Conservation (phyloP, 2,329 filamentous ascomycete species). For the Clonostachys sp. region DNA sequence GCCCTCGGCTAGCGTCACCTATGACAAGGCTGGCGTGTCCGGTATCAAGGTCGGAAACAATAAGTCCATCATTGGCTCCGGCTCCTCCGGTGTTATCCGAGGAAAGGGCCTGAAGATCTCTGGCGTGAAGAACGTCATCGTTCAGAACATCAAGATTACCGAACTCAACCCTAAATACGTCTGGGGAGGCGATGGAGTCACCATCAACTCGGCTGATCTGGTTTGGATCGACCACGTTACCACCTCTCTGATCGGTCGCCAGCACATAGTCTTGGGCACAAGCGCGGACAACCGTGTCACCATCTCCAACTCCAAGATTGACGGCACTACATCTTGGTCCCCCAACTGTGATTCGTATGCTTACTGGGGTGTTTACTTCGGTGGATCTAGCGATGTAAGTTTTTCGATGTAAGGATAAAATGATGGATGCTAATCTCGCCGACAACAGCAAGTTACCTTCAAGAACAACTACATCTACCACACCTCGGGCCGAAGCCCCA, state of each 20-base stretch:
- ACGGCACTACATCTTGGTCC: conserved; percentile 39
- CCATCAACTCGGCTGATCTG: conserved; percentile 37
- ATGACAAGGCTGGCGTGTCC: conserved; percentile 15
- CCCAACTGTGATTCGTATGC: conserved; percentile 20
- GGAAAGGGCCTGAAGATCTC: conserved; percentile 51
- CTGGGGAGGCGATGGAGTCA: conserved; percentile 56
- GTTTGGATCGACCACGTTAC: conserved; percentile 51
- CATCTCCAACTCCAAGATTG: conserved; percentile 56
- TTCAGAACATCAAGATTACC: conserved; percentile 54
- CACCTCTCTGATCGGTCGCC: conserved; percentile 4
- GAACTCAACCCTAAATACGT: conserved; percentile 53
- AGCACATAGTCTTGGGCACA: neutral
- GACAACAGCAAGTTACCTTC: conserved; percentile 48
- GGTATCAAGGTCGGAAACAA: conserved; percentile 50
- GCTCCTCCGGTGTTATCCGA: conserved; percentile 47
- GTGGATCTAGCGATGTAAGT: conserved; percentile 6
- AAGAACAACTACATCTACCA: conserved; percentile 59
- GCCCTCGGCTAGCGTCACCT: neutral
- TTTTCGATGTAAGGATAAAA: too few species aligned
- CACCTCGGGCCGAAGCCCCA: conserved; percentile 50
- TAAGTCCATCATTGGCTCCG: conserved; percentile 50
- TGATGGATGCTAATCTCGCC: neutral
- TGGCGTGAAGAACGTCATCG: conserved; percentile 49
- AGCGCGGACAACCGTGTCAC: conserved; percentile 45
- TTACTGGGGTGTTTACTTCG: conserved; percentile 24